Percentiles rank a stretch among this genome's conserved stretches.
Conservation (phyloP, 2,329 filamentous ascomycete genomes). For the Pezicula radicicola region DNA sequence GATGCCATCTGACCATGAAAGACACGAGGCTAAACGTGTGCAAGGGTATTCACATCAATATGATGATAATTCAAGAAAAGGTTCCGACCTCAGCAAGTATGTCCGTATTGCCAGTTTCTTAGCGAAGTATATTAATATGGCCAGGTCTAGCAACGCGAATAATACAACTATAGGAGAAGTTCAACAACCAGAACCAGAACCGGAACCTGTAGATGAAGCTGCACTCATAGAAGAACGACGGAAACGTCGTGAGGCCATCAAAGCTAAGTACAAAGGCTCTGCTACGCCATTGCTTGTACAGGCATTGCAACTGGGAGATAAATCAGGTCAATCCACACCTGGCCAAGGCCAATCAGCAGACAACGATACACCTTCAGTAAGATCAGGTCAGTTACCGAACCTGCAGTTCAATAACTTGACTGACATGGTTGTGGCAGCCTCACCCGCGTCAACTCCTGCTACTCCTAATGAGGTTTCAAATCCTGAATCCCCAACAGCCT, state of each 20-base stretch:
- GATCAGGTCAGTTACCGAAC: slow-evolving; percentile 32
- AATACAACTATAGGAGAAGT: slow-evolving; percentile 25
- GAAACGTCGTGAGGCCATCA: slow-evolving; percentile 78
- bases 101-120: background rate
- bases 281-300: slow-evolving; percentile 73
- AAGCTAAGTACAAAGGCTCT: slow-evolving; percentile 73
- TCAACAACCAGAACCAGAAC: slow-evolving; percentile 44
- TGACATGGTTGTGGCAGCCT: slow-evolving; percentile 19
- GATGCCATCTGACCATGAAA: slow-evolving; percentile 55
- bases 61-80: slow-evolving; percentile 35
- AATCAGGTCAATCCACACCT: slow-evolving; percentile 26
- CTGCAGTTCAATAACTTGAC: background rate
- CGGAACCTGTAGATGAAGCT: slow-evolving; percentile 71
- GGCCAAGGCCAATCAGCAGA: slow-evolving; percentile 15
- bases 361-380: slow-evolving; percentile 17
- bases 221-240: slow-evolving; percentile 82
- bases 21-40: slow-evolving; percentile 66
- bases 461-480: slow-evolving; percentile 25
- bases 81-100: slow-evolving; percentile 37
- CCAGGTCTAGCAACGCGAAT: slow-evolving; percentile 15
- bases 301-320: slow-evolving; percentile 35
- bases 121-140: slow-evolving; percentile 12
- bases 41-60: slow-evolving; percentile 54
- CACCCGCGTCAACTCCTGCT: slow-evolving; percentile 31
- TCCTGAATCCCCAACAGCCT: slow-evolving; percentile 35